Evolutionary conservation across 148 eudicot genomes (phyloP).

Genomic region (Simmondsia chinensis): DNA sequence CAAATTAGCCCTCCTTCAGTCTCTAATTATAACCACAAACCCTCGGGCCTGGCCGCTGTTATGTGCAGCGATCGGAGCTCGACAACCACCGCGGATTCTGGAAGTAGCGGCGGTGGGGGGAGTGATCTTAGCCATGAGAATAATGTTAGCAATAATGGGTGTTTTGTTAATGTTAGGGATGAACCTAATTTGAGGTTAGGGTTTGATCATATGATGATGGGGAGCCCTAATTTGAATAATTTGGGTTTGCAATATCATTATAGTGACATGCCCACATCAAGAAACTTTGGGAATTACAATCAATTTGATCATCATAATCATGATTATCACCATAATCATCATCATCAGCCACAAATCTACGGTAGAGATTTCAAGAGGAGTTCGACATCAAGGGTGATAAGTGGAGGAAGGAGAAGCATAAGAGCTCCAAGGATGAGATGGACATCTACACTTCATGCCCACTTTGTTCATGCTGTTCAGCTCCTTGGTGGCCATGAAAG

Average conservation of each 20-base stretch:
- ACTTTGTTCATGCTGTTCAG: slow-evolving; percentile 93
- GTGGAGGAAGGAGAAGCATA: slow-evolving; percentile 40
- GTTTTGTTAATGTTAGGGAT: background rate
- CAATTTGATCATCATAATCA: no score
- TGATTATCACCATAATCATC: no score
- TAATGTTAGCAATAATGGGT: slow-evolving; percentile 1
- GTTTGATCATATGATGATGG: slow-evolving; percentile 15
- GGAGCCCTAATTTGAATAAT: no score
- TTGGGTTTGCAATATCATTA: no score
- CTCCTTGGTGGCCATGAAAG: slow-evolving; percentile 98
- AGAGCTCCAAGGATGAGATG: slow-evolving; percentile 97
- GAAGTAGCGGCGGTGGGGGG: slow-evolving; percentile 22
- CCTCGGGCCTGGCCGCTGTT: no score
- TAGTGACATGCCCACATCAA: no score
- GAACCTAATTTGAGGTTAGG: slow-evolving; percentile 40
- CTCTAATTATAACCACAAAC: no score
- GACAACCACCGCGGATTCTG: slow-evolving; percentile 17
- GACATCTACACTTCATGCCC: slow-evolving; percentile 96
- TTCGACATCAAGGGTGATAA: slow-evolving; percentile 26
- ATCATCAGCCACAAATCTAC: slow-evolving; percentile 32
- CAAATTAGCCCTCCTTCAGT: no score
- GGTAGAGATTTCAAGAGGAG: slow-evolving; percentile 57
- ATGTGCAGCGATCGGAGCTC: slow-evolving; percentile 22
- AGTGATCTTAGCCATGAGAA: slow-evolving; percentile 49
- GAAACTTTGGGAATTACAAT: no score